Conservation (phyloP, 2,329 filamentous ascomycete species). For the Xylaria sp. region DNA sequence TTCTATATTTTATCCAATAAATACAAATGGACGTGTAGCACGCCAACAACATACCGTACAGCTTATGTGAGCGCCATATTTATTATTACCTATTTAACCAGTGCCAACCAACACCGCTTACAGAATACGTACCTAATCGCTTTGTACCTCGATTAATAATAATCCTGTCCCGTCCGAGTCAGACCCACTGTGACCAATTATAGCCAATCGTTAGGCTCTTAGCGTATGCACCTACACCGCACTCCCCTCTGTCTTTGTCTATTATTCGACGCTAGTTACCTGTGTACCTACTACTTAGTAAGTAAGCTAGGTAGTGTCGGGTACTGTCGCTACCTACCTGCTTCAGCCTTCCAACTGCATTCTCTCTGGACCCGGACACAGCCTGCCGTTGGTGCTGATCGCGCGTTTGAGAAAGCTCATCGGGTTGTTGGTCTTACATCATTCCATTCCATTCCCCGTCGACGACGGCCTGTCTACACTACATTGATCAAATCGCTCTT, state of each 20-base stretch:
- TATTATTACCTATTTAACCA: constrained; percentile 18
- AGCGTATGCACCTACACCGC: constrained; percentile 4
- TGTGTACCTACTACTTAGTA: too few species aligned
- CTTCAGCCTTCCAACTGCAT: constrained; percentile 16
- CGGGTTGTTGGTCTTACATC: constrained; percentile 36
- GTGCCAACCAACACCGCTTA: background rate
- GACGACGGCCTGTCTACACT: constrained; percentile 11
- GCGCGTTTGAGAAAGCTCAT: constrained; percentile 20
- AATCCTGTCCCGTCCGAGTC: background rate
- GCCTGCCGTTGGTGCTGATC: constrained; percentile 19
- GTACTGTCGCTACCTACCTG: background rate
- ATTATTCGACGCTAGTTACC: background rate
- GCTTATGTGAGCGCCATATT: background rate
- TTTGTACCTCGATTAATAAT: constrained; percentile 26
- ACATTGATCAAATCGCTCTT: background rate
- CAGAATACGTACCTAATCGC: background rate
- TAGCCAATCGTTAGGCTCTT: constrained; percentile 3
- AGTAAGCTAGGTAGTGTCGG: background rate
- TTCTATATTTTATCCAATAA: background rate
- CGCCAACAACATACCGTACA: background rate
- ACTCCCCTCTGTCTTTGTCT: background rate
- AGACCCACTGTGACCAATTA: background rate
- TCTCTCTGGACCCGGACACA: constrained; percentile 7
- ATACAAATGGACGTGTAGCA: constrained; percentile 10
- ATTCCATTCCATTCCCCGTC: constrained; percentile 31